Conservation (phyloP, 805 yeast genomes). For the Candida suzukii region DNA sequence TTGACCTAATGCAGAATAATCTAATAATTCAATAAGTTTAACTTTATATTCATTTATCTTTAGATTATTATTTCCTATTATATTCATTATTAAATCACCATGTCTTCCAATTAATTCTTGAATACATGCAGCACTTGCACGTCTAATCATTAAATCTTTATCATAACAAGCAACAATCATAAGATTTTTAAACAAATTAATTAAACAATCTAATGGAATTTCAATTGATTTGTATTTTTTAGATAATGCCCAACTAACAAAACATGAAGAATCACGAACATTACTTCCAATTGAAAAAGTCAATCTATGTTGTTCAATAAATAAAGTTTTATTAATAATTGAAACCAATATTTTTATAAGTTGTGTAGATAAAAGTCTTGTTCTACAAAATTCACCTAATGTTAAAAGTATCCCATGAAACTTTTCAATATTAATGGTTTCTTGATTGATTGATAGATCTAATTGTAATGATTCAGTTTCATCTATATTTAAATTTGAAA, state of each 20-base stretch:
- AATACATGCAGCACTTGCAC: constrained; percentile 81
- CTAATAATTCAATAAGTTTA: constrained; percentile 51
- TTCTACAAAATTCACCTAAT: constrained; percentile 40
- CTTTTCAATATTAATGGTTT: constrained; percentile 30
- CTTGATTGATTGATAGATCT: constrained; percentile 16
- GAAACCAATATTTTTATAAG: constrained; percentile 22
- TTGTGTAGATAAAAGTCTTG: constrained; percentile 9
- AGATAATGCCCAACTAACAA: constrained; percentile 72
- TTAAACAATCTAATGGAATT: constrained; percentile 11
- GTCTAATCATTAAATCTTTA: constrained; percentile 61
- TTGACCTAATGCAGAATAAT: constrained; percentile 40
- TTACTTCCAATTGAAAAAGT: constrained; percentile 54
- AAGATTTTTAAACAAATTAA: constrained; percentile 29
- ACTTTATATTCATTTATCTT: constrained; percentile 33
- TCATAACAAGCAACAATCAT: constrained; percentile 59
- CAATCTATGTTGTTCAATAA: constrained; percentile 49
- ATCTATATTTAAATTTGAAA: constrained; percentile 8
- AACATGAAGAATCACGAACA: constrained; percentile 80
- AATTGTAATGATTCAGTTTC: not conserved
- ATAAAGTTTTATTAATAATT: constrained; percentile 40
- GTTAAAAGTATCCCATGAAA: constrained; percentile 56
- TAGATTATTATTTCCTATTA: constrained; percentile 1
- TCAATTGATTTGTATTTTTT: constrained; percentile 27
- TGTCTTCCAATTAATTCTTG: constrained; percentile 83
- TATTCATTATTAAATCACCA: constrained; percentile 34